Evolutionary conservation across 1,139 yeast species (phyloP).

Genomic region (Yamadazyma spencermartinsiae): DNA sequence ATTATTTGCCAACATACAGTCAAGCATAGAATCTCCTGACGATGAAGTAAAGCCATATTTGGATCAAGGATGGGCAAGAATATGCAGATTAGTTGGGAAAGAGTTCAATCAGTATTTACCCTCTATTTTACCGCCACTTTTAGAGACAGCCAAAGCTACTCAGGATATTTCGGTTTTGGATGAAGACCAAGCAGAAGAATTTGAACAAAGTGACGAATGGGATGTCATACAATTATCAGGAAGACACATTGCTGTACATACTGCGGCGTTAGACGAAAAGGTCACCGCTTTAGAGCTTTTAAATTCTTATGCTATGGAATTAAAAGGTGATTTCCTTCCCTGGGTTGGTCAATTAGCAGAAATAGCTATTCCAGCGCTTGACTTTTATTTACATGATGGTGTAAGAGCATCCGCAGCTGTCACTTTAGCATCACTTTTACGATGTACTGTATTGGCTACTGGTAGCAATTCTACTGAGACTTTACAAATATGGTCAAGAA

Average conservation of each 20-base stretch:
- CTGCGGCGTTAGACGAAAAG: slow-evolving; percentile 89
- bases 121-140: slow-evolving; percentile 84
- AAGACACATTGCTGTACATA: slow-evolving; percentile 90
- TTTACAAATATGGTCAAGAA: slow-evolving; percentile 68
- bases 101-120: slow-evolving; percentile 88
- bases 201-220: slow-evolving; percentile 88
- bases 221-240: slow-evolving; percentile 91
- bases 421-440: slow-evolving; percentile 74
- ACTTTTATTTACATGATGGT: slow-evolving; percentile 90
- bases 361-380: slow-evolving; percentile 84
- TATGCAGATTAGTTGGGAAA: slow-evolving; percentile 80
- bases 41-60: slow-evolving; percentile 87
- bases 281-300: slow-evolving; percentile 88
- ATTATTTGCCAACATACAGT: slow-evolving; percentile 73
- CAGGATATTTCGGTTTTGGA: slow-evolving; percentile 88
- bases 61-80: slow-evolving; percentile 96
- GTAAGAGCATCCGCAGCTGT: slow-evolving; percentile 90
- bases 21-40: slow-evolving; percentile 55
- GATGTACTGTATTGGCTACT: slow-evolving; percentile 66
- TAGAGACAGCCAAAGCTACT: slow-evolving; percentile 82
- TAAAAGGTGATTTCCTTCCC: slow-evolving; percentile 79
- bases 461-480: slow-evolving; percentile 59
- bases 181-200: slow-evolving; percentile 83
- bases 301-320: slow-evolving; percentile 82
- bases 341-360: slow-evolving; percentile 83